These are phyloP conservation scores for Cruciata laevipes DNA, from an alignment of 257 asterid genomes.

Conservation along the genomic window DNA sequence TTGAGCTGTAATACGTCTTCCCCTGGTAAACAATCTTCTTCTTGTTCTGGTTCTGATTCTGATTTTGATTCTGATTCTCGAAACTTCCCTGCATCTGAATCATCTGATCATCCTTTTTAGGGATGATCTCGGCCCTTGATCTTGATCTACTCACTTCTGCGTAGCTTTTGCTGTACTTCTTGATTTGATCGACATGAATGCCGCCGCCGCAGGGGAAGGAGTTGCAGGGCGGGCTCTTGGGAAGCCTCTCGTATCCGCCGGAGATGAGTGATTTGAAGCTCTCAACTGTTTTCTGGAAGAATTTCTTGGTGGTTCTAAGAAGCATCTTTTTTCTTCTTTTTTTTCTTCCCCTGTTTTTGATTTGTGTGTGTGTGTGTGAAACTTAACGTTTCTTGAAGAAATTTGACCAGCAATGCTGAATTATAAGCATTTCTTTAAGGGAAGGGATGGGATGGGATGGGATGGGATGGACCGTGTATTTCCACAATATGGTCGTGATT, in stretches of 20 bases:
- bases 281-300: slow-evolving; percentile 26
- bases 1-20: slow-evolving; percentile 12
- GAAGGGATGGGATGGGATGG: too few relatives aligned
- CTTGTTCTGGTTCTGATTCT: slow-evolving; percentile 1
- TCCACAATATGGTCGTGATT: background rate
- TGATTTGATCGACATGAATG: background rate
- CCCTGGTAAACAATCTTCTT: slow-evolving; percentile 19
- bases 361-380: slow-evolving; percentile 4
- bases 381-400: background rate
- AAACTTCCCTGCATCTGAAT: background rate
- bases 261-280: slow-evolving; percentile 29
- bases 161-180: slow-evolving; percentile 10
- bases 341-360: background rate
- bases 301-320: slow-evolving; percentile 27
- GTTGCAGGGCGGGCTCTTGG: slow-evolving; percentile 25
- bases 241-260: slow-evolving; percentile 32
- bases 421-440: background rate
- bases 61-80: background rate
- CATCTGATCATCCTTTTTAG: slow-evolving; percentile 6
- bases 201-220: slow-evolving; percentile 12
- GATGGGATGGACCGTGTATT: slow-evolving; percentile 5
- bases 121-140: background rate
- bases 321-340: too few relatives aligned
- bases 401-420: background rate
- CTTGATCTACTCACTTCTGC: slow-evolving; percentile 14